Conservation (phyloP, 371 early-diverging fungal genomes). For the Dinochytrium kinnereticum region DNA sequence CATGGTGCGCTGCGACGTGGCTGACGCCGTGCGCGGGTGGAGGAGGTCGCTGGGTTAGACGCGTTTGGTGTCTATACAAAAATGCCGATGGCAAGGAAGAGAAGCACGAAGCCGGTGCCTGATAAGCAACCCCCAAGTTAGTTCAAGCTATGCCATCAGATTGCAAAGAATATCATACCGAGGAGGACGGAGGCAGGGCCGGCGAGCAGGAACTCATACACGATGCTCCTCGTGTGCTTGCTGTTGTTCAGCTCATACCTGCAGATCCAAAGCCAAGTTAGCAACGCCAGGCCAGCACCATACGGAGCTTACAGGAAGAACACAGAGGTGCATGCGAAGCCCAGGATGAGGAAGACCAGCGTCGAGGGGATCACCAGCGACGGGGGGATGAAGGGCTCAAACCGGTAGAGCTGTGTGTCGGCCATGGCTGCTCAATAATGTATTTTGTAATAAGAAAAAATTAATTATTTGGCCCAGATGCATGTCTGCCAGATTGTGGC, state of each 20-base stretch:
- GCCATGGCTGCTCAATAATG: no score
- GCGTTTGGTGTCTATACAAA: constrained; percentile 36
- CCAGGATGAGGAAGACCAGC: constrained; percentile 11
- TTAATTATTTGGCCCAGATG: not conserved
- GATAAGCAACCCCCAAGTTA: not conserved
- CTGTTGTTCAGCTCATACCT: constrained; percentile 33
- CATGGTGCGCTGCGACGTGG: no score
- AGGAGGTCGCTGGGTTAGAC: no score
- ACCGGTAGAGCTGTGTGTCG: not conserved
- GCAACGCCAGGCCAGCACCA: not conserved
- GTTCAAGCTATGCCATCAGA: not conserved
- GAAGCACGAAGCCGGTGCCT: constrained; percentile 40
- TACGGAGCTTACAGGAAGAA: constrained; percentile 30
- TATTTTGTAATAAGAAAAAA: no score
- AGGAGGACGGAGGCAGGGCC: constrained; percentile 28
- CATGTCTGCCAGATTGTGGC: constrained; percentile 62
- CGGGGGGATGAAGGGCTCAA: constrained; percentile 24
- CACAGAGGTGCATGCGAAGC: constrained; percentile 27
- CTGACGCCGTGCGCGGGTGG: no score
- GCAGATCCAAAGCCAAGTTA: not conserved
- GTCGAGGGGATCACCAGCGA: constrained; percentile 24
- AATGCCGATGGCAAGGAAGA: constrained; percentile 42
- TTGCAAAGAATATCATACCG: constrained; percentile 16
- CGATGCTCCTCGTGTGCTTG: constrained; percentile 17
- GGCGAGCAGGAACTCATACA: constrained; percentile 26